These are phyloP conservation scores for Penicillium silybi DNA, from an alignment of 495 filamentous ascomycete species.

Conservation along the genomic window DNA sequence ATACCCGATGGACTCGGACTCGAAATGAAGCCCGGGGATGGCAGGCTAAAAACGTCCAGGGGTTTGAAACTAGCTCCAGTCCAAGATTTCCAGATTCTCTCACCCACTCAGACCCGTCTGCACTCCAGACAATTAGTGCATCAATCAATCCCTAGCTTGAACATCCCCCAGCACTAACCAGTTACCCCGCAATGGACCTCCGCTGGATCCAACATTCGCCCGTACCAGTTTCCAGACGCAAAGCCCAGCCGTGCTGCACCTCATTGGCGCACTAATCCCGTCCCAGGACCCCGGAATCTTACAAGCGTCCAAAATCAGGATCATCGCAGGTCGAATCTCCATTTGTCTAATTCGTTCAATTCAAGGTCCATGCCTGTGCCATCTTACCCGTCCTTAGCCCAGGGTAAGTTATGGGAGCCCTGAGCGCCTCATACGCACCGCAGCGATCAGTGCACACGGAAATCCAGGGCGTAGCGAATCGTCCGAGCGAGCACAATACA, in stretches of 20 bases:
- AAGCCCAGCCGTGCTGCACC: not conserved
- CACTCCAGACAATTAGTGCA: too few species aligned
- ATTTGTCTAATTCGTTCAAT: not conserved
- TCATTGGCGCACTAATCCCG: not conserved
- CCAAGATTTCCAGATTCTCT: too few species aligned
- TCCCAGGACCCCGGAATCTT: not conserved
- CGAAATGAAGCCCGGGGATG: too few species aligned
- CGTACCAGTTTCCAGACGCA: not conserved
- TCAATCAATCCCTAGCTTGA: not conserved
- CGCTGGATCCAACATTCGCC: not conserved
- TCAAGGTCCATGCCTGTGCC: not conserved
- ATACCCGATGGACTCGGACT: too few species aligned
- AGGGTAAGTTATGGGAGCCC: not conserved
- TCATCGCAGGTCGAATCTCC: not conserved
- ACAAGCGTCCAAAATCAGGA: not conserved
- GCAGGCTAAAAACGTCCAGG: too few species aligned
- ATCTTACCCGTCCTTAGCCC: not conserved
- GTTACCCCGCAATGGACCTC: constrained; percentile 2
- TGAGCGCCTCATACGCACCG: constrained; percentile 7
- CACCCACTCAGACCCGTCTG: too few species aligned
- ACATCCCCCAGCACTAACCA: not conserved
- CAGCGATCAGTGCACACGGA: constrained; percentile 11
- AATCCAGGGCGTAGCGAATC: not conserved
- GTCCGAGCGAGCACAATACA: not conserved
- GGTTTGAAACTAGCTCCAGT: too few species aligned